Percentiles rank a stretch among this genome's conserved stretches.
phyloP scores from a whole-genome alignment of 129 eudicot genomes.

The Pulicaria dysenterica region DNA sequence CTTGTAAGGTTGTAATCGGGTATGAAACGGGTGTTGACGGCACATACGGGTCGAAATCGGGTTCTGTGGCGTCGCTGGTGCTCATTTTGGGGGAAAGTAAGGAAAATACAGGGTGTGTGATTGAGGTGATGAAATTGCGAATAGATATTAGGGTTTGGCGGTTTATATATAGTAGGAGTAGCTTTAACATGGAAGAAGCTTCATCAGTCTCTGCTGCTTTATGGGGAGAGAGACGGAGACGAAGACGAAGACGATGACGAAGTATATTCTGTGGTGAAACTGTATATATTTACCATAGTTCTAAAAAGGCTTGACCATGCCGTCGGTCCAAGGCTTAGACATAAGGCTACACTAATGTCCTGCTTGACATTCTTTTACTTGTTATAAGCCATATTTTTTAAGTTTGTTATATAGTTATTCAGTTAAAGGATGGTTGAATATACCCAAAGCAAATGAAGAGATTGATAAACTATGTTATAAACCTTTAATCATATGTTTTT shows the following conservation, averaged over 20 bases:
- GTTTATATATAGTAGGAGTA: constrained; percentile 37
- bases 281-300: constrained; percentile 5
- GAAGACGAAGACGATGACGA: background rate
- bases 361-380: too few species aligned
- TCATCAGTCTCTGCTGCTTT: constrained; percentile 9
- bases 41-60: constrained; percentile 53
- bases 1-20: constrained; percentile 68
- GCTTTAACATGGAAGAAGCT: constrained; percentile 29
- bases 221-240: background rate
- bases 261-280: background rate
- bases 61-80: constrained; percentile 28
- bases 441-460: too few species aligned
- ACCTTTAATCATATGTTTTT: too few species aligned
- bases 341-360: too few species aligned
- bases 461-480: too few species aligned
- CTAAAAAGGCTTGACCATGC: too few species aligned
- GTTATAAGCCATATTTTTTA: too few species aligned
- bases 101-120: constrained; percentile 32
- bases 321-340: too few species aligned
- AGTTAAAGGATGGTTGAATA: too few species aligned
- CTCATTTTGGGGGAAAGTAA: constrained; percentile 34
- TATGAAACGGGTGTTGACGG: constrained; percentile 69
- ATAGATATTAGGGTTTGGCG: constrained; percentile 44
- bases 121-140: constrained; percentile 34
- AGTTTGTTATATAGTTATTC: too few species aligned